Percentiles rank a stretch among this genome's conserved stretches.
Evolutionary conservation across 768 basidiomycete species (phyloP).

Genomic region (Fomitopsis serialis): DNA sequence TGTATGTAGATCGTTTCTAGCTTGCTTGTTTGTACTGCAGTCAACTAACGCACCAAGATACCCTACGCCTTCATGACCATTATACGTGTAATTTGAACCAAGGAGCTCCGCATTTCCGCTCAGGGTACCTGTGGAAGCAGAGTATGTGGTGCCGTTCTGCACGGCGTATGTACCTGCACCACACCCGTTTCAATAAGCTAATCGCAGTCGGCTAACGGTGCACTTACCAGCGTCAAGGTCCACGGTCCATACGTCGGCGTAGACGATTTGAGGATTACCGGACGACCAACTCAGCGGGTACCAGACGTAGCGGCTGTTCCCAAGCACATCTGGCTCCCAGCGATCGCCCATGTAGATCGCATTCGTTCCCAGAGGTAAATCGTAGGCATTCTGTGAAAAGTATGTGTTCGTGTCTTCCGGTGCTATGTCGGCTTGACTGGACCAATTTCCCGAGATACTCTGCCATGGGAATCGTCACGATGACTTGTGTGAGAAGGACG

Average conservation of each 20-base stretch:
- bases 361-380: slow-evolving; percentile 42
- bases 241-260: slow-evolving; percentile 53
- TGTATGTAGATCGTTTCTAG: slow-evolving; percentile 11
- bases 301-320: slow-evolving; percentile 59
- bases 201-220: not conserved
- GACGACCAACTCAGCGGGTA: slow-evolving; percentile 50
- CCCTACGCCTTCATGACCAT: slow-evolving; percentile 48
- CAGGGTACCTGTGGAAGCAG: slow-evolving; percentile 47
- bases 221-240: slow-evolving; percentile 37
- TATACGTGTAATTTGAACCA: slow-evolving; percentile 37
- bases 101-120: slow-evolving; percentile 42
- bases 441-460: slow-evolving; percentile 53
- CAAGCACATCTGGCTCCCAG: slow-evolving; percentile 49
- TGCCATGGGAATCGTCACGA: slow-evolving; percentile 14
- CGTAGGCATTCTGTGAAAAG: slow-evolving; percentile 57
- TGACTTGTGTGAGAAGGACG: not conserved
- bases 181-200: not conserved
- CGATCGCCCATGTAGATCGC: slow-evolving; percentile 64
- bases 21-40: not conserved
- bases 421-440: slow-evolving; percentile 51
- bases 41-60: slow-evolving; percentile 38
- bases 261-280: slow-evolving; percentile 48
- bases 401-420: slow-evolving; percentile 47
- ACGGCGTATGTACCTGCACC: slow-evolving; percentile 40
- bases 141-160: slow-evolving; percentile 47